Percentiles rank a stretch among this genome's conserved stretches.
These are phyloP conservation scores for Peniophora sp. DNA, from an alignment of 1,284 basidiomycete genomes.

Conservation along the genomic window DNA sequence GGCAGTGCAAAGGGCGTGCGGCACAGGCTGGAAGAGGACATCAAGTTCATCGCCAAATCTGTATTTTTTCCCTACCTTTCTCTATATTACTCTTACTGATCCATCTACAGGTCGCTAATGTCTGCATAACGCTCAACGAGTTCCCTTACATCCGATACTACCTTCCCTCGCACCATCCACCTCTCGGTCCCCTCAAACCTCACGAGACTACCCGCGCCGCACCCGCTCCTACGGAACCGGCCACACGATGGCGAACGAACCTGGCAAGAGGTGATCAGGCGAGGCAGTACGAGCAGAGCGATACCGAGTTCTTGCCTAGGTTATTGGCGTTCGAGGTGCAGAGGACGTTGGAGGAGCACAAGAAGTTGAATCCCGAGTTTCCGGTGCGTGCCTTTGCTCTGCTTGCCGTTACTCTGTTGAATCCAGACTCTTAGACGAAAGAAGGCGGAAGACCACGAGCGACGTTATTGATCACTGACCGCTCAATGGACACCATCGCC, in stretches of 20 bases:
- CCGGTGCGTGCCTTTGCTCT: slow-evolving; percentile 44
- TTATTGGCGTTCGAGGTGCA: slow-evolving; percentile 81
- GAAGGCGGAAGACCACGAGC: slow-evolving; percentile 69
- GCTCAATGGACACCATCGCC: slow-evolving; percentile 88
- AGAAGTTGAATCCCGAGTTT: slow-evolving; percentile 79
- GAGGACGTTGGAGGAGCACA: slow-evolving; percentile 76
- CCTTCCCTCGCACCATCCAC: slow-evolving; percentile 74
- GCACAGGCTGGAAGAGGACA: slow-evolving; percentile 73
- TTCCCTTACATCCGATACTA: slow-evolving; percentile 95
- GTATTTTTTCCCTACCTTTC: slow-evolving; percentile 28
- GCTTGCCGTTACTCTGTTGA: background rate
- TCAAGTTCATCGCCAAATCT: slow-evolving; percentile 65
- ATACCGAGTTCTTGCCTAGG: slow-evolving; percentile 69
- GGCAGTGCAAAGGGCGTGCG: slow-evolving; percentile 52
- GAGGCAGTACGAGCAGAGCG: slow-evolving; percentile 55
- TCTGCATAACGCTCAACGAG: slow-evolving; percentile 90
- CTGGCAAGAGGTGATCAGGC: slow-evolving; percentile 61
- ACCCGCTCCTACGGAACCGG: slow-evolving; percentile 54
- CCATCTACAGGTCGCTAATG: slow-evolving; percentile 67
- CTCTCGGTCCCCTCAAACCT: slow-evolving; percentile 80
- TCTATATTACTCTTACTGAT: slow-evolving; percentile 7
- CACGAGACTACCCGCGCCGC: slow-evolving; percentile 49
- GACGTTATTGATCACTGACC: slow-evolving; percentile 89
- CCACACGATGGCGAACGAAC: slow-evolving; percentile 64
- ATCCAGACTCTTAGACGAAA: slow-evolving; percentile 39